Conservation (phyloP, 768 basidiomycete genomes). For the Phanerochaete sordida region DNA sequence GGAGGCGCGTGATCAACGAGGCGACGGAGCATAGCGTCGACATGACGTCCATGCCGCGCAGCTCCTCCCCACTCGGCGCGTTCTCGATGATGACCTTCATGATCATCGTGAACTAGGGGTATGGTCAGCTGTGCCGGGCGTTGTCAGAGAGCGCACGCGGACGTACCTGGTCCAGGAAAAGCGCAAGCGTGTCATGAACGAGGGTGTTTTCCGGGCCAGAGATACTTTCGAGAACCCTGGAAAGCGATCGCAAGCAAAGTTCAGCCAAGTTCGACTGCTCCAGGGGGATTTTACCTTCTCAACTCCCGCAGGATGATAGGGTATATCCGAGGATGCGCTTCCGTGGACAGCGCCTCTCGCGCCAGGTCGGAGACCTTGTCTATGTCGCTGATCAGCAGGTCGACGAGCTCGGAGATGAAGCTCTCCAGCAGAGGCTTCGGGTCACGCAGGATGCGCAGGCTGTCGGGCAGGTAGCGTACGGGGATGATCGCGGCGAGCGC, state of each 20-base stretch:
- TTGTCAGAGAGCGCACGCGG: too few relatives aligned
- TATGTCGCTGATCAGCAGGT: constrained; percentile 59
- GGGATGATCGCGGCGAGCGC: constrained; percentile 55
- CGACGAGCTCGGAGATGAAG: constrained; percentile 70
- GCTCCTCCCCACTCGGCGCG: constrained; percentile 54
- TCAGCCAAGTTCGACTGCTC: not conserved
- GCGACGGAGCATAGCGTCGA: constrained; percentile 48
- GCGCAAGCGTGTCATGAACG: constrained; percentile 39
- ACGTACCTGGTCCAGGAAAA: constrained; percentile 74
- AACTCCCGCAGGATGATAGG: constrained; percentile 64
- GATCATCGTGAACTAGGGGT: constrained; percentile 62
- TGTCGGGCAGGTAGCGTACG: constrained; percentile 59
- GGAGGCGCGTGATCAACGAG: constrained; percentile 60
- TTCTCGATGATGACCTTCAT: constrained; percentile 80
- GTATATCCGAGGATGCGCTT: constrained; percentile 71
- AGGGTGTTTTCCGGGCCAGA: constrained; percentile 42
- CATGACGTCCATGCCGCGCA: constrained; percentile 61
- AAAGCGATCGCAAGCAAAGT: not conserved
- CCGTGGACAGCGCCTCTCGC: constrained; percentile 75
- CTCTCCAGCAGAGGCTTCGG: constrained; percentile 55
- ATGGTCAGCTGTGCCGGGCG: constrained; percentile 1
- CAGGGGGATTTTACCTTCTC: constrained; percentile 55
- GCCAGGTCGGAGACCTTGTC: constrained; percentile 73
- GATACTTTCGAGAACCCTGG: constrained; percentile 50
- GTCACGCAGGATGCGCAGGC: constrained; percentile 61